Conservation (phyloP, 495 filamentous ascomycete genomes). For the Aspergillus affinis region DNA sequence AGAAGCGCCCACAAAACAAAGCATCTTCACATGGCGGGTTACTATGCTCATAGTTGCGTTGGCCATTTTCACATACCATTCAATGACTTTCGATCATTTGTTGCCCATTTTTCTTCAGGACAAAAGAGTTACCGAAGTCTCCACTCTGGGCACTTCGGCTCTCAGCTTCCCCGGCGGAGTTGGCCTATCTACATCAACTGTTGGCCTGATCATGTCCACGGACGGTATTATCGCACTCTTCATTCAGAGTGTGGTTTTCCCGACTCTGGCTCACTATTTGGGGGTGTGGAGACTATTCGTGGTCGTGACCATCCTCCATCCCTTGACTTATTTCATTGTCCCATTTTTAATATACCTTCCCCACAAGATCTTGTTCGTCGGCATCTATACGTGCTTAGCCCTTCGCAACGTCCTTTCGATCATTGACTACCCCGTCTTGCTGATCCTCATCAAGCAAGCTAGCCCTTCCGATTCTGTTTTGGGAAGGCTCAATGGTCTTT, state of each 20-base stretch:
- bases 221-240: slow-evolving; percentile 78
- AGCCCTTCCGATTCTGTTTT: slow-evolving; percentile 64
- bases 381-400: slow-evolving; percentile 70
- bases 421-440: slow-evolving; percentile 71
- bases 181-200: slow-evolving; percentile 68
- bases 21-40: slow-evolving; percentile 64
- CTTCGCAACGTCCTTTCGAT: slow-evolving; percentile 77
- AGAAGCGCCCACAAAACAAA: slow-evolving; percentile 34
- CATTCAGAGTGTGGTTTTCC: slow-evolving; percentile 76
- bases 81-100: slow-evolving; percentile 84
- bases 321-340: slow-evolving; percentile 72
- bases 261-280: slow-evolving; percentile 64
- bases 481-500: slow-evolving; percentile 79
- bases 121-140: slow-evolving; percentile 37
- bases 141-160: slow-evolving; percentile 28
- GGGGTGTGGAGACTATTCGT: slow-evolving; percentile 75
- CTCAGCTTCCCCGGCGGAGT: slow-evolving; percentile 71
- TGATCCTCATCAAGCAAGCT: slow-evolving; percentile 84
- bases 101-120: slow-evolving; percentile 85
- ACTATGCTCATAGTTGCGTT: slow-evolving; percentile 69
- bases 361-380: slow-evolving; percentile 53
- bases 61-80: slow-evolving; percentile 83
- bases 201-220: slow-evolving; percentile 76
- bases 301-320: slow-evolving; percentile 71
- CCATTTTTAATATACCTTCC: slow-evolving; percentile 68